A percentile compares a stretch with the other conserved stretches of the same genome.
Evolutionary conservation across 2,329 filamentous ascomycete species (phyloP).

Genomic region (Aspergillus piperis): DNA sequence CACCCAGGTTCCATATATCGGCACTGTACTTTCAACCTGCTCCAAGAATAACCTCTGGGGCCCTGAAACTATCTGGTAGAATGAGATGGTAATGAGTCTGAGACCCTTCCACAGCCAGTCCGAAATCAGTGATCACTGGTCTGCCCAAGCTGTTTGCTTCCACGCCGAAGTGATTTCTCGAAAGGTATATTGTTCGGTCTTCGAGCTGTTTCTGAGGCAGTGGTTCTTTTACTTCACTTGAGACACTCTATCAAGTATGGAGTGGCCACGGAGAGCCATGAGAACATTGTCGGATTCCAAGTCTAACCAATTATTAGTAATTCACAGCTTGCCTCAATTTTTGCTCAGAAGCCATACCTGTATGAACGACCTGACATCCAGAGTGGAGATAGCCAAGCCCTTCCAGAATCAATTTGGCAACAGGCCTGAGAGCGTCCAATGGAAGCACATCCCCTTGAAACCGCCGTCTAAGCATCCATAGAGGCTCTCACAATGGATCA

Average conservation of each 20-base stretch:
- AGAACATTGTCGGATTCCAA: neutral
- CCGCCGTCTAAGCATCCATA: conserved; percentile 34
- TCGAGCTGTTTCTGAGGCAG: neutral
- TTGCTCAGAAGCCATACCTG: conserved; percentile 21
- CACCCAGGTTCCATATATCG: neutral
- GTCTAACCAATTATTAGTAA: conserved; percentile 11
- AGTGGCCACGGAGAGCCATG: neutral
- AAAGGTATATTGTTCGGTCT: neutral
- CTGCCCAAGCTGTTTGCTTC: neutral
- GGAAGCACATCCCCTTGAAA: conserved; percentile 30
- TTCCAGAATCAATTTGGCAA: conserved; percentile 38
- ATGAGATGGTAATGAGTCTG: neutral
- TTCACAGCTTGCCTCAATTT: neutral
- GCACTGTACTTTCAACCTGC: neutral
- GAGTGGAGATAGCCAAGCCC: conserved; percentile 45
- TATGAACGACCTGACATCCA: conserved; percentile 44
- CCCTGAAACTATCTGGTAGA: neutral
- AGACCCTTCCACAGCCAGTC: neutral
- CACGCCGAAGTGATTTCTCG: neutral
- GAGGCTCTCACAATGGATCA: conserved; percentile 36
- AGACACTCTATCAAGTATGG: neutral
- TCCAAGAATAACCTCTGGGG: neutral
- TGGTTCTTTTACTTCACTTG: neutral
- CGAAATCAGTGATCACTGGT: neutral
- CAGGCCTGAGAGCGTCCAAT: conserved; percentile 30